Base-by-base conservation (phyloP, 768 basidiomycete genomes). In the Asterophora parasitica region DNA sequence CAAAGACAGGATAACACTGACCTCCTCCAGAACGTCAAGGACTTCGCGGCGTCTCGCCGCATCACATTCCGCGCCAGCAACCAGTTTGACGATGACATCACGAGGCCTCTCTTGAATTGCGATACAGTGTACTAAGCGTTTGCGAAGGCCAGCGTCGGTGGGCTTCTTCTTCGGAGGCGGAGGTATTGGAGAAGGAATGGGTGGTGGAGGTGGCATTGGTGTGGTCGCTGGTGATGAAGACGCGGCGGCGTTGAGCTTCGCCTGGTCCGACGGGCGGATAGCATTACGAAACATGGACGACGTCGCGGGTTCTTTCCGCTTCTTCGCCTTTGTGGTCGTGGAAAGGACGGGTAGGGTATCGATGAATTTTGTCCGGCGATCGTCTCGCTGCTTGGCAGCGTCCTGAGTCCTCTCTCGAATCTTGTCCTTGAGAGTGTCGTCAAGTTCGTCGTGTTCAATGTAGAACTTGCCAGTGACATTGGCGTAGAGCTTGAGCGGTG, bases 391-490 rank as follows among this genome's bases (percentile, higher is more conserved):
- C 42, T 67, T 68, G 17, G 66, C 73, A 45, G 72, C 73, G 58
- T 71, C 59, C 54, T 68, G 51, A 43, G 77, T 70, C 52, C 69
- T 68, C 68, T 79, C 62, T 66, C 72, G 68, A 49, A 78, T 60
- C 52, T 66, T 71, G 49, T 68, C 69, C 36, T 75, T 62, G 58
- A 77, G 63, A 56, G 71, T 48, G 57, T 70, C 55, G 6, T 68
- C 76, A 30, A 87, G 73, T 56, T 86, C 75, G 41, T 78, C 46
- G 11, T 52, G 78, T 42, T 82, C 80, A 43, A 89, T 79, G 30
- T 68, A 72, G 60, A 86, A 78, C 63, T 83, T 88, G 31, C 85
- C 85, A n/a, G 78, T 71, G 36, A 91, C 78, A 55, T 80, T 82
- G 52, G 85, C 88, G 55, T 83, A 78, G 15, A 85, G 77, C 61